phyloP scores from a whole-genome alignment of 495 filamentous ascomycete species.

The Trichoderma reesei region DNA sequence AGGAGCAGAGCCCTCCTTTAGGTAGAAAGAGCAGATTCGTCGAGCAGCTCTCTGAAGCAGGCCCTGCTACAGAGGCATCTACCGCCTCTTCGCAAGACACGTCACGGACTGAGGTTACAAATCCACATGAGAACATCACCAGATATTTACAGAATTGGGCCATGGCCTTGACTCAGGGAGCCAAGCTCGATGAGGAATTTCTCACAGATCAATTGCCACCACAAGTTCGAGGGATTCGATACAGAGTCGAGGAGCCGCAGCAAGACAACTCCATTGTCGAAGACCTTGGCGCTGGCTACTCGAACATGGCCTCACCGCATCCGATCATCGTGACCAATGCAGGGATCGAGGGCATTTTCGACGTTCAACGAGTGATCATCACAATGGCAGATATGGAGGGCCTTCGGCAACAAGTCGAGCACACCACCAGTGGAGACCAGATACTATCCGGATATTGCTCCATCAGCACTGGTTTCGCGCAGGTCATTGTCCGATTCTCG shows the following conservation, averaged over 20 bases:
- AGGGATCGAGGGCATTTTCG: conserved; percentile 31
- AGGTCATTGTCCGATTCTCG: conserved; percentile 27
- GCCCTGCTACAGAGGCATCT: conserved; percentile 5
- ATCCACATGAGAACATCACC: neutral
- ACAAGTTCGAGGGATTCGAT: neutral
- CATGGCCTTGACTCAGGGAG: neutral
- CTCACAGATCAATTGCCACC: neutral
- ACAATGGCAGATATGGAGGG: conserved; percentile 24
- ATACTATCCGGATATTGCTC: conserved; percentile 28
- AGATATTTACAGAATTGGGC: neutral
- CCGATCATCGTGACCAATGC: conserved; percentile 31
- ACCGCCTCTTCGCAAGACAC: conserved; percentile 9
- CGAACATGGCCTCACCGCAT: conserved; percentile 28
- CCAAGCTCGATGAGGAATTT: neutral
- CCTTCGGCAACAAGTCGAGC: conserved; percentile 23
- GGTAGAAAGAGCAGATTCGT: conserved; percentile 7
- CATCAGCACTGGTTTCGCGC: conserved; percentile 28
- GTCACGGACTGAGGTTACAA: neutral
- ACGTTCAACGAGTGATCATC: conserved; percentile 33
- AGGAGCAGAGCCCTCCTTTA: neutral
- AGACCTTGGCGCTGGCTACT: conserved; percentile 10
- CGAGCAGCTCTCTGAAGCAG: conserved; percentile 9
- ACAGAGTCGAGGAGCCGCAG: neutral
- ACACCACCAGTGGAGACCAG: conserved; percentile 20
- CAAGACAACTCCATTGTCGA: neutral